Evolutionary conservation across 306 rosid genomes (phyloP).

Genomic region (Gillenia trifoliata): DNA sequence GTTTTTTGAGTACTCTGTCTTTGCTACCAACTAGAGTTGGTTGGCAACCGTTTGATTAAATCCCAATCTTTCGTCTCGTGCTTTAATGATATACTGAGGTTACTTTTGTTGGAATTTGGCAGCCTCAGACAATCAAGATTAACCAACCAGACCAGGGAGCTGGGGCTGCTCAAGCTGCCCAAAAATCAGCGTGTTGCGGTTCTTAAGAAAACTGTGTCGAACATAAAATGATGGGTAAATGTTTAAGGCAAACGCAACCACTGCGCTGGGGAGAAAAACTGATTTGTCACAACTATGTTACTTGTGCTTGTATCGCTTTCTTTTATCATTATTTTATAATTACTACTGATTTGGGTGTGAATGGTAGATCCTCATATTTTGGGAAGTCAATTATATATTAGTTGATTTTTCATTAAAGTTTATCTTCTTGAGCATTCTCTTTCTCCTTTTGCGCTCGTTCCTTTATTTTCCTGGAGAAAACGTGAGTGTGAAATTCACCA

Average conservation of each 20-base stretch:
- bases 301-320: constrained; percentile 45
- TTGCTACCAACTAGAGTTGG: background rate
- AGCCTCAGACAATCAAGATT: constrained; percentile 87
- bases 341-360: constrained; percentile 56
- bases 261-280: constrained; percentile 37
- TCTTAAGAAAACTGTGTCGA: constrained; percentile 31
- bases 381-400: constrained; percentile 43
- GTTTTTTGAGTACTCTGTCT: background rate
- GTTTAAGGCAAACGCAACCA: constrained; percentile 28
- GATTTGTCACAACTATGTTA: constrained; percentile 46
- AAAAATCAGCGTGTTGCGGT: constrained; percentile 88
- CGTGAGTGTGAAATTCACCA: background rate
- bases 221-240: constrained; percentile 26
- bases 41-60: background rate
- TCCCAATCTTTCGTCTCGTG: background rate
- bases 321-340: constrained; percentile 31
- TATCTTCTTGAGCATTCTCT: constrained; percentile 3
- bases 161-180: constrained; percentile 64
- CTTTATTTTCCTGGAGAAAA: background rate
- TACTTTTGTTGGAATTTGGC: constrained; percentile 30
- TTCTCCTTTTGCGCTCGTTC: background rate
- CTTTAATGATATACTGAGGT: background rate
- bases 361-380: constrained; percentile 44
- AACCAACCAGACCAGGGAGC: constrained; percentile 79
- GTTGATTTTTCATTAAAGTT: constrained; percentile 28